These are phyloP conservation scores for Neodidymelliopsis sp. DNA, from an alignment of 2,329 filamentous ascomycete species.

Conservation along the genomic window DNA sequence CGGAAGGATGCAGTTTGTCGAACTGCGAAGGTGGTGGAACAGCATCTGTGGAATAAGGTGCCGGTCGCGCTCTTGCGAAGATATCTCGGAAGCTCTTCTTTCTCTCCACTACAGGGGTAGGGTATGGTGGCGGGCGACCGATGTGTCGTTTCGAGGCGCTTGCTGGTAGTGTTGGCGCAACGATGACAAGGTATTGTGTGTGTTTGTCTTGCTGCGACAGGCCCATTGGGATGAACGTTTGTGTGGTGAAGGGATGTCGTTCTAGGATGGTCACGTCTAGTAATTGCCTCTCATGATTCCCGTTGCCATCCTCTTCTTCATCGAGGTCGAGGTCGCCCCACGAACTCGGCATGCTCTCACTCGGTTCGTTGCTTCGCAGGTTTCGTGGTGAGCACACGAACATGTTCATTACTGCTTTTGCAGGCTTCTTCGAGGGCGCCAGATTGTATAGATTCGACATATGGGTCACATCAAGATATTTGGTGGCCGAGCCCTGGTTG, in stretches of 20 bases:
- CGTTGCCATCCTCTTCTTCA: constrained; percentile 41
- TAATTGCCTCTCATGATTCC: constrained; percentile 38
- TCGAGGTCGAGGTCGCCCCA: constrained; percentile 45
- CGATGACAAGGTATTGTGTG: constrained; percentile 80
- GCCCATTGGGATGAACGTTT: constrained; percentile 86
- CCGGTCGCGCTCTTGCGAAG: constrained; percentile 52
- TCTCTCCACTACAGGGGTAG: constrained; percentile 41
- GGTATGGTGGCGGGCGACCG: constrained; percentile 53
- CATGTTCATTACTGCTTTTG: constrained; percentile 78
- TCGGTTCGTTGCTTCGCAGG: constrained; percentile 54
- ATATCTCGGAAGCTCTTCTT: constrained; percentile 47
- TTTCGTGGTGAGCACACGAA: constrained; percentile 81
- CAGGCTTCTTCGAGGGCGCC: constrained; percentile 65
- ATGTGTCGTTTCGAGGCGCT: constrained; percentile 39
- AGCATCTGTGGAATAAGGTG: constrained; percentile 61
- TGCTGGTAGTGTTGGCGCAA: constrained; percentile 76
- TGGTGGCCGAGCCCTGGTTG: constrained; percentile 90
- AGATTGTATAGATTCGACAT: constrained; percentile 74
- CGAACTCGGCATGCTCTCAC: constrained; percentile 45
- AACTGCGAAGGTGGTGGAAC: constrained; percentile 45
- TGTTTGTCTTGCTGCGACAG: constrained; percentile 55
- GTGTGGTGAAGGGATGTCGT: constrained; percentile 90
- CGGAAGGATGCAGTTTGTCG: constrained; percentile 39
- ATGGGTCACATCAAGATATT: constrained; percentile 81
- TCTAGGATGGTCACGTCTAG: constrained; percentile 81